A percentile compares a stretch with the other conserved stretches of the same genome.
Conservation (phyloP, 768 basidiomycete species). For the Lactarius trivialis region DNA sequence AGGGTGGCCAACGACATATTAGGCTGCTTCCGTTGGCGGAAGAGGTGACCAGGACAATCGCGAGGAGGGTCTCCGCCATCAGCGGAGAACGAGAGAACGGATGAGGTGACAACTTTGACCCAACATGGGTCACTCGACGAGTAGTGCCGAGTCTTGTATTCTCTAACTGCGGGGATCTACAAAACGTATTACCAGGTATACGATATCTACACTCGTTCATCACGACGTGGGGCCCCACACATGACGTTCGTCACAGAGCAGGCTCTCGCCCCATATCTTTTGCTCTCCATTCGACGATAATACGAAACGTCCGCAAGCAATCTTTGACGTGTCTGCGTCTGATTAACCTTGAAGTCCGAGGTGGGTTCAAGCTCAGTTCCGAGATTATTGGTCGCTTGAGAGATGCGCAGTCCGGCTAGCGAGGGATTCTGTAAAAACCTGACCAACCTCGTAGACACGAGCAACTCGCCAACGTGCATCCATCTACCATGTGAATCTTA, state of each 20-base stretch:
- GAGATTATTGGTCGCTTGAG: too few species aligned
- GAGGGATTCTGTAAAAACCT: too few species aligned
- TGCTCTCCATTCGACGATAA: too few species aligned
- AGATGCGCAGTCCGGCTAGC: too few species aligned
- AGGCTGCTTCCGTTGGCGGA: constrained; percentile 75
- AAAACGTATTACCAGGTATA: neutral
- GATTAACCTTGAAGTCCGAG: neutral
- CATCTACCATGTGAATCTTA: too few species aligned
- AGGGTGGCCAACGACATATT: constrained; percentile 82
- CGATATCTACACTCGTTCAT: neutral
- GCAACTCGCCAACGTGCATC: too few species aligned
- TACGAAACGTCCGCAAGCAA: neutral
- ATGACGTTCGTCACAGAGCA: neutral
- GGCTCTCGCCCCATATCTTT: neutral
- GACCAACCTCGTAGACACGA: too few species aligned
- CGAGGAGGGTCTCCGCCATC: constrained; percentile 76
- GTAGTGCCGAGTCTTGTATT: too few species aligned
- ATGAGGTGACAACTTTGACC: neutral
- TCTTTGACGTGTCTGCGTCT: neutral
- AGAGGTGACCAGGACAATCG: constrained; percentile 76
- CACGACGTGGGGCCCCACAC: too few species aligned
- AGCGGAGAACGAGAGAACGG: neutral
- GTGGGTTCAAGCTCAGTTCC: neutral
- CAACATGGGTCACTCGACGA: neutral
- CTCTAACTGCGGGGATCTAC: too few species aligned